Evolutionary conservation across 768 basidiomycete species (phyloP).

Genomic region (Gelatoporia subvermispora): DNA sequence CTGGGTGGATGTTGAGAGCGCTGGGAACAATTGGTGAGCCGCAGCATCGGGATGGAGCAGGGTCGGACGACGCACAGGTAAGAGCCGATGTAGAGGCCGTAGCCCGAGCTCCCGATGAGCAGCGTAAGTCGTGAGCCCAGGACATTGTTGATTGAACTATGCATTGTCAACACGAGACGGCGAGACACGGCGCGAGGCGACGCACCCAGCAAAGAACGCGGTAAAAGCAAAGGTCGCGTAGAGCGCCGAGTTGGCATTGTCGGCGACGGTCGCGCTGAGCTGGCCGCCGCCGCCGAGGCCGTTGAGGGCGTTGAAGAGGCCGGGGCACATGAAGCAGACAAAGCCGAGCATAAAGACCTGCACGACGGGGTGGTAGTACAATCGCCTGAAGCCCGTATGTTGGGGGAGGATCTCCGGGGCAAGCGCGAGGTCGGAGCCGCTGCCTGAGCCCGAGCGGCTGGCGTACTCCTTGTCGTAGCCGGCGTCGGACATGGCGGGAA

Average conservation of each 20-base stretch:
- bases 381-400: slow-evolving; percentile 45
- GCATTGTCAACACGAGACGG: background rate
- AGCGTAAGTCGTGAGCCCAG: slow-evolving; percentile 76
- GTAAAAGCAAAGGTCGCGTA: slow-evolving; percentile 60
- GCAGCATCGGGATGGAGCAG: background rate
- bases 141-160: slow-evolving; percentile 75
- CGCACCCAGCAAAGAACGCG: slow-evolving; percentile 71
- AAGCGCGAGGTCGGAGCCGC: slow-evolving; percentile 2
- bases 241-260: slow-evolving; percentile 65
- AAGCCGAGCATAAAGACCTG: slow-evolving; percentile 64
- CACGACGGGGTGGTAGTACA: slow-evolving; percentile 55
- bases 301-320: slow-evolving; percentile 75
- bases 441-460: slow-evolving; percentile 1
- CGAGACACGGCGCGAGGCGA: background rate
- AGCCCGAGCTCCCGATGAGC: slow-evolving; percentile 68
- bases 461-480: slow-evolving; percentile 7
- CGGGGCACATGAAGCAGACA: slow-evolving; percentile 55
- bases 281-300: slow-evolving; percentile 81
- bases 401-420: slow-evolving; percentile 34
- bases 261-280: slow-evolving; percentile 56
- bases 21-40: slow-evolving; percentile 30
- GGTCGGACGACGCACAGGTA: slow-evolving; percentile 48
- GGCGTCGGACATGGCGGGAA: slow-evolving; percentile 3
- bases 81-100: slow-evolving; percentile 70
- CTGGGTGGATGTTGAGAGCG: slow-evolving; percentile 63